Evolutionary conservation across 805 yeast genomes (phyloP).

Genomic region (Kazachstania kunashirensis): DNA sequence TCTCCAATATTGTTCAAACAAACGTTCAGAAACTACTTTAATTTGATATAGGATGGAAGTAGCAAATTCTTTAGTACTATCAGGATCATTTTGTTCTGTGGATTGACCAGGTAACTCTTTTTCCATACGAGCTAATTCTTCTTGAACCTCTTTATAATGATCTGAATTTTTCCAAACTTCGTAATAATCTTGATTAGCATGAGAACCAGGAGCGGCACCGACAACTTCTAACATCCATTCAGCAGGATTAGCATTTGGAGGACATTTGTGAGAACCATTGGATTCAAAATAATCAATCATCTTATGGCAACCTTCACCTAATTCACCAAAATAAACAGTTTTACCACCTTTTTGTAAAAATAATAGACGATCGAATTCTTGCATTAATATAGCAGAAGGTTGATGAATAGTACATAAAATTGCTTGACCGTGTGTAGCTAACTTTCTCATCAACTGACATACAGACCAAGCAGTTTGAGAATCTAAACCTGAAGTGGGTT

Average conservation of each 20-base stretch:
- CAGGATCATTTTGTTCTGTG: slow-evolving; percentile 22
- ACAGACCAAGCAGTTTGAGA: slow-evolving; percentile 52
- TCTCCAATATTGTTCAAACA: slow-evolving; percentile 59
- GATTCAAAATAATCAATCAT: slow-evolving; percentile 58
- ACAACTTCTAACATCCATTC: slow-evolving; percentile 88
- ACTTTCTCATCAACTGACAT: slow-evolving; percentile 45
- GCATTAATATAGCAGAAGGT: slow-evolving; percentile 68
- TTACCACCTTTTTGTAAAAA: slow-evolving; percentile 63
- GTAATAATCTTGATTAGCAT: slow-evolving; percentile 60
- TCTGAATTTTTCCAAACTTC: slow-evolving; percentile 69
- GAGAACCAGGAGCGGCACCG: slow-evolving; percentile 77
- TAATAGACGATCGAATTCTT: slow-evolving; percentile 68
- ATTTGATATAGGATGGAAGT: slow-evolving; percentile 36
- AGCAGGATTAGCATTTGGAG: slow-evolving; percentile 65
- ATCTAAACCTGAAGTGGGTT: slow-evolving; percentile 59
- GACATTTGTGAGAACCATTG: slow-evolving; percentile 59
- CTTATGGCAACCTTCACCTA: slow-evolving; percentile 46
- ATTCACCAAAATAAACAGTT: slow-evolving; percentile 66
- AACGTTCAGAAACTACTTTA: slow-evolving; percentile 41
- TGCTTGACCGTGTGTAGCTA: slow-evolving; percentile 57
- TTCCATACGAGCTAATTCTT: slow-evolving; percentile 58
- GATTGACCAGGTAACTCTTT: slow-evolving; percentile 36
- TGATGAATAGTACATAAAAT: slow-evolving; percentile 62
- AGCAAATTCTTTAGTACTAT: slow-evolving; percentile 35
- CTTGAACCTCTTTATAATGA: slow-evolving; percentile 48